Evolutionary conservation across 1,284 basidiomycete genomes (phyloP).

Genomic region (Sporisorium reilianum): DNA sequence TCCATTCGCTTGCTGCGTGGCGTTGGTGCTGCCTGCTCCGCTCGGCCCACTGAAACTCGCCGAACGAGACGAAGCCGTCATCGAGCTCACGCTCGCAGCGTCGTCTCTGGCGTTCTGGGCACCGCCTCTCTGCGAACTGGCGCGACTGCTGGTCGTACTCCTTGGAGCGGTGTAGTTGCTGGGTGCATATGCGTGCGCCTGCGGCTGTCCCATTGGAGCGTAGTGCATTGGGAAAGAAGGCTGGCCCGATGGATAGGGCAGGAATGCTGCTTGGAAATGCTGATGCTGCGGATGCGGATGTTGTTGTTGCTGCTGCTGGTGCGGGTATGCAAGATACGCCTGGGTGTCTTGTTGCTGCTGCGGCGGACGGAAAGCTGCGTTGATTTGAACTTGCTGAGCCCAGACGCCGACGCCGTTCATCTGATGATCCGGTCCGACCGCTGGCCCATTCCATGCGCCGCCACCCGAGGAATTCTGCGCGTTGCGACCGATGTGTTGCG

Average conservation of each 20-base stretch:
- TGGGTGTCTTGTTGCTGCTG: slow-evolving; percentile 8
- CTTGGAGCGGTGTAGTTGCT: slow-evolving; percentile 11
- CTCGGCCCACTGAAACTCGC: slow-evolving; percentile 31
- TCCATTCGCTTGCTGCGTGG: neutral
- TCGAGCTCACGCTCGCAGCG: slow-evolving; percentile 26
- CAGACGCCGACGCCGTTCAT: slow-evolving; percentile 31
- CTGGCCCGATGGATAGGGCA: slow-evolving; percentile 2
- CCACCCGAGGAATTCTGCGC: no score
- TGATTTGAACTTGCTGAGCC: slow-evolving; percentile 33
- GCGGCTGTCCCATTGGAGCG: slow-evolving; percentile 4
- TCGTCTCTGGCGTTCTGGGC: slow-evolving; percentile 17
- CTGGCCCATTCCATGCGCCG: slow-evolving; percentile 15
- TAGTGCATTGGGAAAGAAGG: slow-evolving; percentile 10
- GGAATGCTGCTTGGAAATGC: slow-evolving; percentile 6
- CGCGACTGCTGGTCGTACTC: slow-evolving; percentile 27
- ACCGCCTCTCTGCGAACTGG: slow-evolving; percentile 26
- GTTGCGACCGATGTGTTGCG: no score
- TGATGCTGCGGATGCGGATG: neutral
- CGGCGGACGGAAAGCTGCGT: slow-evolving; percentile 4
- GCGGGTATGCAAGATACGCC: slow-evolving; percentile 4
- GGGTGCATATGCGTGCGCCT: neutral
- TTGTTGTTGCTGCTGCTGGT: neutral
- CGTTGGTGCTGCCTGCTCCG: slow-evolving; percentile 4
- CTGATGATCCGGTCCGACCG: slow-evolving; percentile 16
- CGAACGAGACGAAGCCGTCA: slow-evolving; percentile 26